These are phyloP conservation scores for Mycena crocata DNA, from an alignment of 768 basidiomycete genomes.

Conservation along the genomic window DNA sequence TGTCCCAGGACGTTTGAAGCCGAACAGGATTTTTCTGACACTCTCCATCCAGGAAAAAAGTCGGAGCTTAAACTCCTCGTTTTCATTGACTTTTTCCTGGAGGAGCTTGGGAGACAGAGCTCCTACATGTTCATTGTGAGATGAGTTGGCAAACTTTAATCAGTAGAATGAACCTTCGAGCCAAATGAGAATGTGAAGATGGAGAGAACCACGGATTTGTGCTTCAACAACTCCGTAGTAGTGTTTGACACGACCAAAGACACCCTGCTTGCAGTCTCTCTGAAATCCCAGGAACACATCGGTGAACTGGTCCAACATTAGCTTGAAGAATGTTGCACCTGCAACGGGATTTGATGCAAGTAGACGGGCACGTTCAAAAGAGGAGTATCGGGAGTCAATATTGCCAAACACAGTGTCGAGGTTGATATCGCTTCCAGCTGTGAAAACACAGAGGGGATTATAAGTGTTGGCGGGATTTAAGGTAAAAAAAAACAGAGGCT, in stretches of 20 bases:
- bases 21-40: too few species aligned
- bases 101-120: constrained; percentile 1
- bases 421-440: constrained; percentile 34
- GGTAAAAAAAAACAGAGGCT: constrained; percentile 32
- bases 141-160: background rate
- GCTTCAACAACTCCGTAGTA: constrained; percentile 46
- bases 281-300: constrained; percentile 36
- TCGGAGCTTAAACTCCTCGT: background rate
- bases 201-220: constrained; percentile 45
- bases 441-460: constrained; percentile 29
- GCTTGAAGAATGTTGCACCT: constrained; percentile 49
- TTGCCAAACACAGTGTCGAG: constrained; percentile 28
- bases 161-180: constrained; percentile 2
- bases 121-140: background rate
- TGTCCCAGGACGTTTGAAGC: too few species aligned
- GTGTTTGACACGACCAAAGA: constrained; percentile 38
- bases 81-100: background rate
- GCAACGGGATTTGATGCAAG: constrained; percentile 47
- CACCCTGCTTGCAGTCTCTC: constrained; percentile 33
- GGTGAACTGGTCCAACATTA: constrained; percentile 41
- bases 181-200: constrained; percentile 32
- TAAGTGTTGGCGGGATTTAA: constrained; percentile 36
- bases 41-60: constrained; percentile 16
- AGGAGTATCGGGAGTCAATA: constrained; percentile 17
- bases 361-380: constrained; percentile 19